Conservation (phyloP, 768 basidiomycete genomes). For the Pluteus cervinus region DNA sequence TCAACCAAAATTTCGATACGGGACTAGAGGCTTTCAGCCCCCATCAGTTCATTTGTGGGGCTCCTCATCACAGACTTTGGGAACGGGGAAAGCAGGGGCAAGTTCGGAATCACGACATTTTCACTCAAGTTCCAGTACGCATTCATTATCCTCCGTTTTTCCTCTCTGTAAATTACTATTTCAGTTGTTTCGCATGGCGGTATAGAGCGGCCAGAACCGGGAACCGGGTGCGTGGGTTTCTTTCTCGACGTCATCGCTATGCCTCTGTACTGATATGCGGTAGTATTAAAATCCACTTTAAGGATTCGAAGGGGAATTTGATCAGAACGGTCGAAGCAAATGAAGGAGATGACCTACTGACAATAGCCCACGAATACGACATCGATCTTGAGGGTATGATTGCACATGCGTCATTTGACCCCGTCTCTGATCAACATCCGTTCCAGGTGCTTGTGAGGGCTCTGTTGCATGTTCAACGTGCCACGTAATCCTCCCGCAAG, state of each 20-base stretch:
- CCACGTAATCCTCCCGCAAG: constrained; percentile 80
- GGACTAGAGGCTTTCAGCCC: too few species aligned
- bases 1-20: too few species aligned
- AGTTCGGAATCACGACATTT: too few species aligned
- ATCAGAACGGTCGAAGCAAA: constrained; percentile 87
- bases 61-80: too few species aligned
- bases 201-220: constrained; percentile 19
- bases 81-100: too few species aligned
- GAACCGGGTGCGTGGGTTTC: constrained; percentile 19
- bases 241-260: background rate
- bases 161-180: background rate
- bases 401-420: constrained; percentile 1
- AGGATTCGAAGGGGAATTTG: constrained; percentile 78
- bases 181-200: constrained; percentile 12
- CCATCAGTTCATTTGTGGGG: too few species aligned
- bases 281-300: constrained; percentile 88
- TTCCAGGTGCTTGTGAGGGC: constrained; percentile 89
- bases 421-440: background rate
- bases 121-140: too few species aligned
- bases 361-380: constrained; percentile 91
- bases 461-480: constrained; percentile 97
- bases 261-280: background rate
- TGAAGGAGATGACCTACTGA: constrained; percentile 90
- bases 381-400: constrained; percentile 87
- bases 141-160: too few species aligned